Evolutionary conservation across 108 stramenopile genomes (phyloP).

Genomic region (Fragilariopsis cylindrus): DNA sequence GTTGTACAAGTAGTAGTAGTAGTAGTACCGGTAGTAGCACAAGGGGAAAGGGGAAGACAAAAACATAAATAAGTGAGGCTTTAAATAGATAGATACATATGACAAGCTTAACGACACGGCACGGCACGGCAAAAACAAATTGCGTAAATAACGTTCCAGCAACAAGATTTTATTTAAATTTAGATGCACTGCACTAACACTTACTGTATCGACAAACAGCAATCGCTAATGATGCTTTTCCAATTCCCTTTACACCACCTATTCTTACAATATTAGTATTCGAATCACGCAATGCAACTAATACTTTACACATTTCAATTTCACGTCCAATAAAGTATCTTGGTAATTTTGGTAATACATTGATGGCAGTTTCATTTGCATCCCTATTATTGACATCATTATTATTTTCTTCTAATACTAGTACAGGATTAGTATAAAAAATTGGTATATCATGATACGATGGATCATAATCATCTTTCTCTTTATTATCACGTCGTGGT

Average conservation of each 20-base stretch:
- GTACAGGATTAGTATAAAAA: conserved; percentile 25
- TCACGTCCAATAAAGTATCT: conserved; percentile 75
- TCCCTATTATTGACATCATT: no score
- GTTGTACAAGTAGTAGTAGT: no score
- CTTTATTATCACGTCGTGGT: conserved; percentile 32
- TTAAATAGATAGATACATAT: no score
- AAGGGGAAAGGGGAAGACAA: no score
- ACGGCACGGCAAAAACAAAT: no score
- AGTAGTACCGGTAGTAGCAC: no score
- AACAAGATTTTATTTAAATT: no score
- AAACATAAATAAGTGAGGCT: no score
- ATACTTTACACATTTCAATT: conserved; percentile 54
- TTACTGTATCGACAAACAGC: conserved; percentile 30
- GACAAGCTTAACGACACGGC: no score
- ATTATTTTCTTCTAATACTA: background rate
- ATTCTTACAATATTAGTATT: conserved; percentile 44
- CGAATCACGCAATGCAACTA: conserved; percentile 45
- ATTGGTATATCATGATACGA: conserved; percentile 38
- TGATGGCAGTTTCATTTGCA: no score
- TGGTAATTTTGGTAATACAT: conserved; percentile 44
- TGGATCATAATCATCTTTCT: conserved; percentile 24
- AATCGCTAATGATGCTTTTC: conserved; percentile 33
- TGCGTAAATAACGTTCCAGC: no score
- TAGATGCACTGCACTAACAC: no score
- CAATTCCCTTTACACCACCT: conserved; percentile 57